Percentiles rank a stretch among this genome's conserved stretches.
phyloP scores from a whole-genome alignment of 768 basidiomycete genomes.

The Termitomyces heimii region DNA sequence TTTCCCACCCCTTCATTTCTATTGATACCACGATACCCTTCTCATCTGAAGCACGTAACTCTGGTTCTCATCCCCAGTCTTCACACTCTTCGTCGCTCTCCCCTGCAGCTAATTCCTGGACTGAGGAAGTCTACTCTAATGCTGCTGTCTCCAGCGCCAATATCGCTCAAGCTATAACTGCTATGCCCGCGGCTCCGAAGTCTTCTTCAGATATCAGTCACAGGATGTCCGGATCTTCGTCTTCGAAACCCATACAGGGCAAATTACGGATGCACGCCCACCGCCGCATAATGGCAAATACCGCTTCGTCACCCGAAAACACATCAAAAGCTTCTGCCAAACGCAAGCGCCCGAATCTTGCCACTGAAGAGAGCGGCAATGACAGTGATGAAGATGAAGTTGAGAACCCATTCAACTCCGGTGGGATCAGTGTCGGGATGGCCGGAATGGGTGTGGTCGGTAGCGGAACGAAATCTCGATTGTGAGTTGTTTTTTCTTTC shows the following conservation, averaged over 20 bases:
- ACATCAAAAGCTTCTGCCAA: slow-evolving; percentile 12
- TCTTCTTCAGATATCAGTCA: not conserved
- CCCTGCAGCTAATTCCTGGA: slow-evolving; percentile 15
- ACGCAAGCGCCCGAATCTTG: slow-evolving; percentile 19
- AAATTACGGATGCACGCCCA: not conserved
- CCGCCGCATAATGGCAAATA: not conserved
- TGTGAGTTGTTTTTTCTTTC: slow-evolving; percentile 27
- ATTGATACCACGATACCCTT: not conserved
- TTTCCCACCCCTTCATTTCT: slow-evolving; percentile 3
- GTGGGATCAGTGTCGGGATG: slow-evolving; percentile 42
- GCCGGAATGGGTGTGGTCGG: slow-evolving; percentile 36
- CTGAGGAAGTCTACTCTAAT: slow-evolving; percentile 15
- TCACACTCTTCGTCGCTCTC: slow-evolving; percentile 16
- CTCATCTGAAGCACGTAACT: slow-evolving; percentile 1
- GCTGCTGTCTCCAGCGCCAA: not conserved
- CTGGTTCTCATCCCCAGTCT: slow-evolving; percentile 10
- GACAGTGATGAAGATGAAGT: slow-evolving; percentile 36
- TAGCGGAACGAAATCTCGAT: slow-evolving; percentile 25
- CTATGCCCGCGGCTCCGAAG: not conserved
- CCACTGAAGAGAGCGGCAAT: slow-evolving; percentile 21
- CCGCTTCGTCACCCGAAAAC: slow-evolving; percentile 2
- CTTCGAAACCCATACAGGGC: not conserved
- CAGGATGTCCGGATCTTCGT: not conserved
- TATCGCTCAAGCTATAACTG: not conserved
- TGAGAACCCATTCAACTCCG: slow-evolving; percentile 15